Conservation (phyloP, 2,329 filamentous ascomycete species). For the Exserohilum rostratum region DNA sequence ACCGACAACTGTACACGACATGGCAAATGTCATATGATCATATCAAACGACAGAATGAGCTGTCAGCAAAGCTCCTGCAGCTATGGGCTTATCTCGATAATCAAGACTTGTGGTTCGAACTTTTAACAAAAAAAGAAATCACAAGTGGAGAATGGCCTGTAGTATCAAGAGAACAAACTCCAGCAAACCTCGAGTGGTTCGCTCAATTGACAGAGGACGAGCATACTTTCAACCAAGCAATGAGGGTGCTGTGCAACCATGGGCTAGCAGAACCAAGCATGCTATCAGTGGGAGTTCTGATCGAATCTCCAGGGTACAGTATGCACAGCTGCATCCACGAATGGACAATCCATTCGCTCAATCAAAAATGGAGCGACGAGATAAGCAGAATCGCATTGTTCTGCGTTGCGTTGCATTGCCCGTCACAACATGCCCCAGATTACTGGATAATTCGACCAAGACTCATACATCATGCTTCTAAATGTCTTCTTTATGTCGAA, state of each 20-base stretch:
- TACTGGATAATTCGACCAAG: constrained; percentile 27
- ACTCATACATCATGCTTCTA: constrained; percentile 20
- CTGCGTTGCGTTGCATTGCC: constrained; percentile 24
- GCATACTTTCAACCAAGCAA: constrained; percentile 32
- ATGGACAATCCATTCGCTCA: constrained; percentile 39
- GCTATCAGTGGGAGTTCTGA: not conserved
- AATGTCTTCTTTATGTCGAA: too few species aligned
- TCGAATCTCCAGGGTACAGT: constrained; percentile 35
- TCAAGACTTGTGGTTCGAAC: constrained; percentile 54
- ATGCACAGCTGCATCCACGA: constrained; percentile 47
- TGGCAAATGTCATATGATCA: constrained; percentile 13
- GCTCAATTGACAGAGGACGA: constrained; percentile 29
- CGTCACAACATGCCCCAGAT: constrained; percentile 7
- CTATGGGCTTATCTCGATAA: constrained; percentile 32
- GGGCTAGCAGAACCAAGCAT: constrained; percentile 36
- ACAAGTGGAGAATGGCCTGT: too few species aligned
- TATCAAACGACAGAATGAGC: constrained; percentile 7
- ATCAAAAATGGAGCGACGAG: constrained; percentile 21
- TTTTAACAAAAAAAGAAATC: constrained; percentile 40
- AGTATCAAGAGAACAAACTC: too few species aligned
- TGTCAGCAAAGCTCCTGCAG: constrained; percentile 9
- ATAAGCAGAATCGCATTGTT: constrained; percentile 20
- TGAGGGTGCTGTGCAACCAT: constrained; percentile 39
- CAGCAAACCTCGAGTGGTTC: constrained; percentile 26
- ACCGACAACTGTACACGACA: constrained; percentile 25